phyloP scores from a whole-genome alignment of 768 basidiomycete genomes.

The Clitopilus hobsonii region DNA sequence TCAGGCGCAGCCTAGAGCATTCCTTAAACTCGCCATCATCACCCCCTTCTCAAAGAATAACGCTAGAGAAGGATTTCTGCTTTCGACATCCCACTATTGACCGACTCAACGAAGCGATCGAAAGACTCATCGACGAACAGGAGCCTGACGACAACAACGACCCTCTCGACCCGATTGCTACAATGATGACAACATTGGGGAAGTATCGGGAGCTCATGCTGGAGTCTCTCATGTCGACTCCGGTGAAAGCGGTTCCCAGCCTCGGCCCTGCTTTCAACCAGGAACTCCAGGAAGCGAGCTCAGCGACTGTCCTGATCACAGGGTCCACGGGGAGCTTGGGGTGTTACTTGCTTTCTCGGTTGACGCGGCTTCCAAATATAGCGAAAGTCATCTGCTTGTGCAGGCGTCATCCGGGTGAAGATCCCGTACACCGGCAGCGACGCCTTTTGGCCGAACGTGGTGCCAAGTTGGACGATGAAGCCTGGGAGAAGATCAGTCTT shows the following conservation, averaged over 20 bases:
- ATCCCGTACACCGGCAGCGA: slow-evolving; percentile 20
- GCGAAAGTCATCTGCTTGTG: slow-evolving; percentile 26
- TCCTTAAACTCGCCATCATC: slow-evolving; percentile 13
- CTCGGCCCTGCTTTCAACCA: no score
- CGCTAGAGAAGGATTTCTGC: slow-evolving; percentile 23
- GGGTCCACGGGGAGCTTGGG: slow-evolving; percentile 35
- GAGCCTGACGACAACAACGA: slow-evolving; percentile 1
- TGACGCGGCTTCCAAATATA: slow-evolving; percentile 21
- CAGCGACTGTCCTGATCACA: slow-evolving; percentile 26
- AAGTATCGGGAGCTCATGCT: slow-evolving; percentile 12
- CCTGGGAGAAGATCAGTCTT: slow-evolving; percentile 26
- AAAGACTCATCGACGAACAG: slow-evolving; percentile 12
- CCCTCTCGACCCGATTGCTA: slow-evolving; percentile 14
- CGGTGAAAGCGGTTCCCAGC: no score
- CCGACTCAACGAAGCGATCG: slow-evolving; percentile 18
- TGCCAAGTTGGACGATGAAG: slow-evolving; percentile 13
- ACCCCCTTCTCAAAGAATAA: slow-evolving; percentile 10
- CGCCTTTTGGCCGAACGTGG: slow-evolving; percentile 26
- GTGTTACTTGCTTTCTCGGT: slow-evolving; percentile 23
- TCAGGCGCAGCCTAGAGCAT: slow-evolving; percentile 18
- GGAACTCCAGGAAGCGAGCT: no score
- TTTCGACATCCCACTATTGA: slow-evolving; percentile 24
- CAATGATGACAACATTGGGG: slow-evolving; percentile 24
- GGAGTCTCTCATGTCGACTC: slow-evolving; percentile 1
- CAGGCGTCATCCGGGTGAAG: slow-evolving; percentile 14